Conservation (phyloP, 2,329 filamentous ascomycete genomes). For the Microascus cirrosus region DNA sequence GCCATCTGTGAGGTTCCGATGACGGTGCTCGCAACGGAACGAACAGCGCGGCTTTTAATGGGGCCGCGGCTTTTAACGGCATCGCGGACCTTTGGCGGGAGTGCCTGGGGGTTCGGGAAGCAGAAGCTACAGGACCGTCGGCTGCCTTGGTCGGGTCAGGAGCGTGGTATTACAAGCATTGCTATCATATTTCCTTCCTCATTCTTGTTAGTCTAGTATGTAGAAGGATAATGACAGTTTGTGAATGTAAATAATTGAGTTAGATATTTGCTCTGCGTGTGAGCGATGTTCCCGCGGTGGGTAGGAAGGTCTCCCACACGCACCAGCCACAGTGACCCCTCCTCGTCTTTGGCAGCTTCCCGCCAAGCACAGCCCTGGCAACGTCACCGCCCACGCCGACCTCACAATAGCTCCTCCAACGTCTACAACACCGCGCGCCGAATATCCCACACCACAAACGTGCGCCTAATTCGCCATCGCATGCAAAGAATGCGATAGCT, state of each 20-base stretch:
- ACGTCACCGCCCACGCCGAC: neutral
- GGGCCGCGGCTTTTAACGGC: no score
- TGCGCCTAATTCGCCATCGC: neutral
- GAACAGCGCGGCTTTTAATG: no score
- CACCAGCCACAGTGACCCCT: neutral
- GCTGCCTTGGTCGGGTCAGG: no score
- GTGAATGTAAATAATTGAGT: no score
- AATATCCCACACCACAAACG: neutral
- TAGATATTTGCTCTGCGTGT: no score
- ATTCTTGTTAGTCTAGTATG: no score
- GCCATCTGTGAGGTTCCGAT: neutral
- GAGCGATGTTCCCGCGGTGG: neutral
- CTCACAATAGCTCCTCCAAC: neutral
- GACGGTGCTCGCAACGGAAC: neutral
- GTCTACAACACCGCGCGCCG: neutral
- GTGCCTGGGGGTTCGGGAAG: no score
- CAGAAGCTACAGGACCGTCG: no score
- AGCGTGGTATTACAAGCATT: no score
- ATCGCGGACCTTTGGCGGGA: no score
- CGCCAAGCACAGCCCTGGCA: neutral
- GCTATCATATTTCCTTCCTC: no score
- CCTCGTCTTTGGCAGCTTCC: neutral
- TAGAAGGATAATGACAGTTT: no score
- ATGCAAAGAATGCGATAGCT: neutral
- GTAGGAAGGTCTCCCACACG: neutral